Evolutionary conservation across 768 basidiomycete species (phyloP).

Genomic region (Mycena latifolia): DNA sequence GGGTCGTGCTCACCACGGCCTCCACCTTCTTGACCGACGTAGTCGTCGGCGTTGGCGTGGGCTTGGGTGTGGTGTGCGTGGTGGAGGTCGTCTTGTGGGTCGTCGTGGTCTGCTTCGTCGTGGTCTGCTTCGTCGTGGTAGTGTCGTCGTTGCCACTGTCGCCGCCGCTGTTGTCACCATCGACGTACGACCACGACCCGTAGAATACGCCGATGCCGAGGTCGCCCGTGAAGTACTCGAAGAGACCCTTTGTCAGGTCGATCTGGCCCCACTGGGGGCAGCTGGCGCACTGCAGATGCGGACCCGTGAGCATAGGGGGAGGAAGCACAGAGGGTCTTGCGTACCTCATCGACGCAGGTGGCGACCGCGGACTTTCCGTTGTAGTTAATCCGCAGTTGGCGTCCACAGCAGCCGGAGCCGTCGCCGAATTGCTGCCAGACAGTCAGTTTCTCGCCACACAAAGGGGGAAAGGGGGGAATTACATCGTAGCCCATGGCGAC

Average conservation of each 20-base stretch:
- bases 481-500: constrained; percentile 33
- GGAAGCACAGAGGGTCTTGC: no score
- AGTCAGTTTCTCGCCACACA: background rate
- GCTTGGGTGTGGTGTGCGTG: background rate
- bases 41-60: background rate
- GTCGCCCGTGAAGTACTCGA: constrained; percentile 24
- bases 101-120: constrained; percentile 2
- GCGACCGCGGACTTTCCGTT: constrained; percentile 30
- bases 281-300: constrained; percentile 19
- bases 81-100: background rate
- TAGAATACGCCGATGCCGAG: constrained; percentile 24
- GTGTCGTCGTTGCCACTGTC: background rate
- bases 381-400: constrained; percentile 23
- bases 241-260: constrained; percentile 33
- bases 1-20: no score
- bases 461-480: background rate
- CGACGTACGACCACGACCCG: constrained; percentile 30
- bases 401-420: constrained; percentile 28
- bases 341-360: constrained; percentile 34
- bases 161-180: background rate
- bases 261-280: constrained; percentile 24
- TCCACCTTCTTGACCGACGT: no score
- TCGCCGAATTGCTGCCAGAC: constrained; percentile 27
- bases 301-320: background rate
- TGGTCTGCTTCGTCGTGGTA: background rate